phyloP scores from a whole-genome alignment of 495 filamentous ascomycete species.

The Parachaetomium inaequale region DNA sequence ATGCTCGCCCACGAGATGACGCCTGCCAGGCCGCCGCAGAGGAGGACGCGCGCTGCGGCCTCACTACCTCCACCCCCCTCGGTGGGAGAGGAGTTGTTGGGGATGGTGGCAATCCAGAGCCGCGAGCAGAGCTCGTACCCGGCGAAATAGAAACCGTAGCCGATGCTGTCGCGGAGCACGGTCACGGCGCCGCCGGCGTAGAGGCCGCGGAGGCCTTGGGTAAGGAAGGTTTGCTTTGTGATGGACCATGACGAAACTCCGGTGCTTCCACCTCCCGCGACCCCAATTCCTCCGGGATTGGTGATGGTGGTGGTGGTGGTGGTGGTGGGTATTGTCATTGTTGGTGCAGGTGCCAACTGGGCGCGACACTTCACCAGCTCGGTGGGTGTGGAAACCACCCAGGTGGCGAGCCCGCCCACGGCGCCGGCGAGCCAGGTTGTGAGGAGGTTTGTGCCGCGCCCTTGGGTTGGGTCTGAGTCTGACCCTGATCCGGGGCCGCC shows the following conservation, averaged over 20 bases:
- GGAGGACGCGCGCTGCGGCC: slow-evolving; percentile 60
- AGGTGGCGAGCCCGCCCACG: slow-evolving; percentile 73
- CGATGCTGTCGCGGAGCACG: slow-evolving; percentile 74
- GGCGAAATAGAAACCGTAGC: slow-evolving; percentile 94
- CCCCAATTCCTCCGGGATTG: too few species aligned
- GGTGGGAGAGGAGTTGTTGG: background rate
- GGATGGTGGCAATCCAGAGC: background rate
- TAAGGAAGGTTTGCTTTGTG: slow-evolving; percentile 54
- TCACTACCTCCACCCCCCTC: background rate
- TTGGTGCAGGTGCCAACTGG: too few species aligned
- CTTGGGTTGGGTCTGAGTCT: background rate
- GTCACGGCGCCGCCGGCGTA: slow-evolving; percentile 78
- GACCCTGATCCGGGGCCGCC: background rate
- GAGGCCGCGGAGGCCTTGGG: slow-evolving; percentile 64
- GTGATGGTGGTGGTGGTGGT: slow-evolving; percentile 15
- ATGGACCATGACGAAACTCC: slow-evolving; percentile 62
- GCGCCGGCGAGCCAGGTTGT: slow-evolving; percentile 74
- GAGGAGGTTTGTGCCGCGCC: slow-evolving; percentile 35
- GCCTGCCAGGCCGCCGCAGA: slow-evolving; percentile 83
- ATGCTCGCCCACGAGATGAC: slow-evolving; percentile 81
- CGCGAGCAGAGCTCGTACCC: slow-evolving; percentile 72
- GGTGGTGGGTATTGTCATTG: slow-evolving; percentile 48
- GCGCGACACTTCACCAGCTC: slow-evolving; percentile 85
- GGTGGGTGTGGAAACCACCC: slow-evolving; percentile 75
- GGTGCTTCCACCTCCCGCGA: background rate